phyloP scores from a whole-genome alignment of 768 basidiomycete genomes.

The Collybiopsis luxurians region DNA sequence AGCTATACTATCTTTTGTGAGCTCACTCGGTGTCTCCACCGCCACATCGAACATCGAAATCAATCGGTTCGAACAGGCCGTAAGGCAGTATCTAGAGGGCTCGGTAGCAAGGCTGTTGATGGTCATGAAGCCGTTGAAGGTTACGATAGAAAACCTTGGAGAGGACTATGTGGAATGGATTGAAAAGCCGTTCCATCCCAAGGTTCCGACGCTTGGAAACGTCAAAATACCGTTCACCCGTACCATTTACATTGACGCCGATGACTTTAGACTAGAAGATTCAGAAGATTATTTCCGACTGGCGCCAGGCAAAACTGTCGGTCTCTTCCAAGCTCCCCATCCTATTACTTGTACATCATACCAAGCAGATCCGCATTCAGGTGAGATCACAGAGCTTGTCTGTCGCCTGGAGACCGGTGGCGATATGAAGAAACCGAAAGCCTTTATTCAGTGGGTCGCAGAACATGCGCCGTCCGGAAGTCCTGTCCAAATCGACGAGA shows the following conservation, averaged over 20 bases:
- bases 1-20: slow-evolving; percentile 91
- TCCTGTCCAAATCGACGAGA: slow-evolving; percentile 85
- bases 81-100: slow-evolving; percentile 88
- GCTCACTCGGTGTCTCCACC: slow-evolving; percentile 91
- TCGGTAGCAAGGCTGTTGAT: slow-evolving; percentile 86
- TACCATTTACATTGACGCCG: slow-evolving; percentile 86
- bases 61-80: slow-evolving; percentile 84
- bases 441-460: slow-evolving; percentile 97
- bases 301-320: slow-evolving; percentile 96
- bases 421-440: slow-evolving; percentile 75
- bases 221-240: slow-evolving; percentile 83
- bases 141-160: slow-evolving; percentile 87
- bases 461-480: slow-evolving; percentile 75
- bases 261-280: slow-evolving; percentile 91
- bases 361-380: slow-evolving; percentile 69
- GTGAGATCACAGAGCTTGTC: slow-evolving; percentile 75
- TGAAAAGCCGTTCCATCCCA: slow-evolving; percentile 93
- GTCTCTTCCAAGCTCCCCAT: slow-evolving; percentile 88
- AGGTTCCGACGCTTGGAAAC: slow-evolving; percentile 83
- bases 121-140: slow-evolving; percentile 87
- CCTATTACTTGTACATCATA: slow-evolving; percentile 93
- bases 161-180: slow-evolving; percentile 82
- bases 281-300: slow-evolving; percentile 97
- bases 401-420: slow-evolving; percentile 76
- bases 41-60: slow-evolving; percentile 81